Evolutionary conservation across 2,329 filamentous ascomycete genomes (phyloP).

Genomic region (Periconia sp.): DNA sequence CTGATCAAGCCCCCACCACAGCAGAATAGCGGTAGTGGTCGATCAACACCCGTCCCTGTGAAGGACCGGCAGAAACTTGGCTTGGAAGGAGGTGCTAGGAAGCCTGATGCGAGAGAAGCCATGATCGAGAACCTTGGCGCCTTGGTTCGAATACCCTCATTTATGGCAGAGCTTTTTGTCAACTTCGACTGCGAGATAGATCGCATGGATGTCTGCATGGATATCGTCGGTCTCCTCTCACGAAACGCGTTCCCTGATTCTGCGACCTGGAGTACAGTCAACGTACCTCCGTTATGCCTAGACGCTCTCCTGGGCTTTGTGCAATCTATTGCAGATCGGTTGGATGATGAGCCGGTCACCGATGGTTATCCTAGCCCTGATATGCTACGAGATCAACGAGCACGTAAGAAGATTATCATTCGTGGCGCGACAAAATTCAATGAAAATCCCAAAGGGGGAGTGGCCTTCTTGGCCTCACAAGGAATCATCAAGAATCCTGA

Average conservation of each 20-base stretch:
- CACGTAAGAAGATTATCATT: slow-evolving; percentile 86
- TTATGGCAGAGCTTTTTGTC: slow-evolving; percentile 93
- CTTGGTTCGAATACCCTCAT: slow-evolving; percentile 88
- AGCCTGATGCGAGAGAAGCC: slow-evolving; percentile 93
- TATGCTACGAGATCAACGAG: slow-evolving; percentile 72
- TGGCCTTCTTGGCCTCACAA: slow-evolving; percentile 83
- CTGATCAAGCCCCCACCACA: slow-evolving; percentile 79
- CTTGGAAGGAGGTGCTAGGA: slow-evolving; percentile 87
- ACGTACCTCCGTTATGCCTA: slow-evolving; percentile 91
- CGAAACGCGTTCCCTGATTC: slow-evolving; percentile 96
- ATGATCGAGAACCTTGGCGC: slow-evolving; percentile 98
- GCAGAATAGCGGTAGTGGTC: slow-evolving; percentile 71
- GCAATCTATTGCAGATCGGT: slow-evolving; percentile 86
- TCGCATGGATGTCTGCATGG: slow-evolving; percentile 88
- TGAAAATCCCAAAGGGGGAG: slow-evolving; percentile 86
- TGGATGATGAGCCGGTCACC: slow-evolving; percentile 71
- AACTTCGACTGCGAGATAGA: slow-evolving; percentile 98
- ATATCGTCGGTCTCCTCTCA: slow-evolving; percentile 90
- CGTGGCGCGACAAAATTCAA: slow-evolving; percentile 91
- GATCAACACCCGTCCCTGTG: slow-evolving; percentile 87
- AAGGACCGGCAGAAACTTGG: slow-evolving; percentile 93
- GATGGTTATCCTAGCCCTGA: slow-evolving; percentile 72
- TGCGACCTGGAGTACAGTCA: slow-evolving; percentile 98
- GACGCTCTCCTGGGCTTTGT: slow-evolving; percentile 91
- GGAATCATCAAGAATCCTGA: slow-evolving; percentile 81